Percentiles rank a stretch among this genome's conserved stretches.
Conservation (phyloP, 1,284 basidiomycete genomes). For the Leccinum pachyderme region DNA sequence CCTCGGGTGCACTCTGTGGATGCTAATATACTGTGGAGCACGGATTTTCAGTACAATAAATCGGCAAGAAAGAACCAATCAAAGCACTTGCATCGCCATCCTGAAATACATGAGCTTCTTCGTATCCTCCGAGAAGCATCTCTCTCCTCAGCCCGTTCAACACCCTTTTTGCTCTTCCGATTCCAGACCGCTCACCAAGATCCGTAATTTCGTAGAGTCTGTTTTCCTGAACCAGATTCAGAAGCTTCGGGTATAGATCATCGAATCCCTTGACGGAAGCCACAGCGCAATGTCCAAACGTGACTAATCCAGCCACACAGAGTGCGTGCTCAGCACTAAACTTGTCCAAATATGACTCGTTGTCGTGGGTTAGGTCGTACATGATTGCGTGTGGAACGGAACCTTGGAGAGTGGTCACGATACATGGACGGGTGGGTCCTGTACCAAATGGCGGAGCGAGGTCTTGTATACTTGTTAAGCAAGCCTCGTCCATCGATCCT, state of each 20-base stretch:
- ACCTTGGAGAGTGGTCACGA: conserved; percentile 79
- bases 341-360: conserved; percentile 87
- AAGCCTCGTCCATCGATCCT: conserved; percentile 91
- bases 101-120: conserved; percentile 93
- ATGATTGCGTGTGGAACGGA: conserved; percentile 87
- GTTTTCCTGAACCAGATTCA: conserved; percentile 84
- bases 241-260: conserved; percentile 89
- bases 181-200: conserved; percentile 59
- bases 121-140: conserved; percentile 80
- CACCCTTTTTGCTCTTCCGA: conserved; percentile 79
- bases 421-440: conserved; percentile 70
- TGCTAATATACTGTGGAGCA: conserved; percentile 69
- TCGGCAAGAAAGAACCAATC: conserved; percentile 26
- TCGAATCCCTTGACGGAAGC: conserved; percentile 96
- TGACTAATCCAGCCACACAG: conserved; percentile 85
- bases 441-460: conserved; percentile 75
- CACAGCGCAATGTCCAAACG: conserved; percentile 83
- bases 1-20: conserved; percentile 87
- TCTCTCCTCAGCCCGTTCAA: conserved; percentile 87
- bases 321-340: conserved; percentile 90
- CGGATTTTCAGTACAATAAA: conserved; percentile 4
- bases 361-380: conserved; percentile 95
- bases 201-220: conserved; percentile 69
- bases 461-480: conserved; percentile 73
- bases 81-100: conserved; percentile 78